Conservation (phyloP, 495 filamentous ascomycete genomes). For the Penicillium lividum region DNA sequence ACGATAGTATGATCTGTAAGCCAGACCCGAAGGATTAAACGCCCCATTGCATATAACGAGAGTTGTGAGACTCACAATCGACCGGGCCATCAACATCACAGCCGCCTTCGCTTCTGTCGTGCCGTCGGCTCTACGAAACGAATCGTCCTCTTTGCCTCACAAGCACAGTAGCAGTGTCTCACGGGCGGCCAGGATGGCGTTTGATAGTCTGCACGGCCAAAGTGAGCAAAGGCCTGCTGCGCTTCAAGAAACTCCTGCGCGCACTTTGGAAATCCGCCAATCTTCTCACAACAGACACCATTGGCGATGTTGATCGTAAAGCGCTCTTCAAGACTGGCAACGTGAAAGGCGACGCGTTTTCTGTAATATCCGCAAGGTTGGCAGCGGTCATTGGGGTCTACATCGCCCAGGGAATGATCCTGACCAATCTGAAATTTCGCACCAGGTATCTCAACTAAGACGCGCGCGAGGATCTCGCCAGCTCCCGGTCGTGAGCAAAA, state of each 20-base stretch:
- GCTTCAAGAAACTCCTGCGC: conserved; percentile 6
- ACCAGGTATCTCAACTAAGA: conserved; percentile 1
- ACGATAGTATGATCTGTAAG: neutral
- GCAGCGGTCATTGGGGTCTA: conserved; percentile 14
- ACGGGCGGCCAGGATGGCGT: neutral
- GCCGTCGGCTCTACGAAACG: neutral
- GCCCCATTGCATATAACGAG: neutral
- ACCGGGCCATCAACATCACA: neutral
- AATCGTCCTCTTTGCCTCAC: neutral
- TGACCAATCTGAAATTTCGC: conserved; percentile 3
- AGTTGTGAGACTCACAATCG: neutral
- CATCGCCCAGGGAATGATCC: conserved; percentile 1
- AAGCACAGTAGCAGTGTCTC: neutral
- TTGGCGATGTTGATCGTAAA: conserved; percentile 4
- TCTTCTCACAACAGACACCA: neutral
- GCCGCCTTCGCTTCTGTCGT: neutral
- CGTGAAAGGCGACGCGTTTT: conserved; percentile 7
- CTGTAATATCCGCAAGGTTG: conserved; percentile 14
- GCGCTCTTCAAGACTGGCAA: conserved; percentile 10
- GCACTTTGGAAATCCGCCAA: conserved; percentile 16
- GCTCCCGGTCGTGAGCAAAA: conserved; percentile 8
- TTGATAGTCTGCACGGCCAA: conserved; percentile 15
- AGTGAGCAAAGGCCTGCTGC: conserved; percentile 8
- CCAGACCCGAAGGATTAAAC: neutral
- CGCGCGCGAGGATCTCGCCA: neutral